phyloP scores from a whole-genome alignment of 257 asterid genomes.

The Lantana camara region DNA sequence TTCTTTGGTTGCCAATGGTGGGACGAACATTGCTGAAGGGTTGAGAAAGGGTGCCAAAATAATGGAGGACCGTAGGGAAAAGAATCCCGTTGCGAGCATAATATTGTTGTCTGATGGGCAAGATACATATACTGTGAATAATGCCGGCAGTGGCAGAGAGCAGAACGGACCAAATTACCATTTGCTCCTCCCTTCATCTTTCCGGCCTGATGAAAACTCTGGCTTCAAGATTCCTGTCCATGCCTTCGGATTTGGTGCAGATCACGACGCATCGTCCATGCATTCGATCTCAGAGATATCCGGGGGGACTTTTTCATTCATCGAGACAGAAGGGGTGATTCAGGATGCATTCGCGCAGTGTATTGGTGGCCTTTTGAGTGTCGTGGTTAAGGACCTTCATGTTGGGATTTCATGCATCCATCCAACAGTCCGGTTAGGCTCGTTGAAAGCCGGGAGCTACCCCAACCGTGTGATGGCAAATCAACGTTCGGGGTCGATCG shows the following conservation, averaged over 20 bases:
- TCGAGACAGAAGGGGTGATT: constrained; percentile 90
- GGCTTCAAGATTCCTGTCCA: constrained; percentile 82
- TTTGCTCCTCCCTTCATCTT: constrained; percentile 74
- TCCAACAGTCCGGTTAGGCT: constrained; percentile 50
- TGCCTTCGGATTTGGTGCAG: constrained; percentile 88
- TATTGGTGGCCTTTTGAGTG: constrained; percentile 96
- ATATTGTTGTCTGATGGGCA: constrained; percentile 93
- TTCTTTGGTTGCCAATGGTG: constrained; percentile 89
- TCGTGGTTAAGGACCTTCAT: constrained; percentile 76
- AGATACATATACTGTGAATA: constrained; percentile 85
- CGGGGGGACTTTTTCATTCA: constrained; percentile 97
- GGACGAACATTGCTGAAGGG: constrained; percentile 97
- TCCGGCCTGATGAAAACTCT: constrained; percentile 52
- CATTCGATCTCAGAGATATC: constrained; percentile 91
- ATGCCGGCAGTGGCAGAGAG: constrained; percentile 17
- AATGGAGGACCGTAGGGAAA: constrained; percentile 83
- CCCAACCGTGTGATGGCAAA: constrained; percentile 47
- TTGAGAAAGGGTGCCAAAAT: constrained; percentile 89
- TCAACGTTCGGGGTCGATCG: constrained; percentile 61
- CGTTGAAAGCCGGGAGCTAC: constrained; percentile 82
- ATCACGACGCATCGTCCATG: constrained; percentile 91
- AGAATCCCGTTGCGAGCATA: constrained; percentile 83
- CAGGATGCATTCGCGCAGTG: constrained; percentile 99
- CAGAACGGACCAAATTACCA: constrained; percentile 54
- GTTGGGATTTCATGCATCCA: constrained; percentile 58